Conservation (phyloP, 495 filamentous ascomycete species). For the Patellaria atrata region DNA sequence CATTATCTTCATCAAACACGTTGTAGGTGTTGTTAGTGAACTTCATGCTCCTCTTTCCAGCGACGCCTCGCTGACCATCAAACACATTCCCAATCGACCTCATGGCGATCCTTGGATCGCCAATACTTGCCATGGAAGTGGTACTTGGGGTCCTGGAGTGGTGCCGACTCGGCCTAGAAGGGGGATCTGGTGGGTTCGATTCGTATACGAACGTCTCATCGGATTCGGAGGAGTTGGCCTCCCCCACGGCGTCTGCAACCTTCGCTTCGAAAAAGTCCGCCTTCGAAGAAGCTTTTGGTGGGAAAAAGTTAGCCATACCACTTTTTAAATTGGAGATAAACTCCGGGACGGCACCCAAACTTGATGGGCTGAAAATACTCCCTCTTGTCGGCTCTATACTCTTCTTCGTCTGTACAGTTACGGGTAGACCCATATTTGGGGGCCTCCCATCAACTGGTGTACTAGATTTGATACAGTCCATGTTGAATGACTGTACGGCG, state of each 20-base stretch:
- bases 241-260: slow-evolving; percentile 85
- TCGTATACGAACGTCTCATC: slow-evolving; percentile 99
- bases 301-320: too few relatives aligned
- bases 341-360: slow-evolving; percentile 9
- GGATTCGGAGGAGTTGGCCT: slow-evolving; percentile 86
- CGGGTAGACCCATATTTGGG: slow-evolving; percentile 11
- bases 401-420: too few relatives aligned
- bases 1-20: slow-evolving; percentile 43
- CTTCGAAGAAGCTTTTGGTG: slow-evolving; percentile 83
- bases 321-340: slow-evolving; percentile 18
- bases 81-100: slow-evolving; percentile 48
- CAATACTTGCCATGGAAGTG: slow-evolving; percentile 74
- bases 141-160: slow-evolving; percentile 93
- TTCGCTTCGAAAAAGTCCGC: slow-evolving; percentile 96
- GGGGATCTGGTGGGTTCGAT: slow-evolving; percentile 82
- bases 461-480: too few relatives aligned
- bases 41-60: slow-evolving; percentile 94
- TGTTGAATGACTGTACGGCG: slow-evolving; percentile 26
- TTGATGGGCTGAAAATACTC: too few relatives aligned
- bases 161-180: slow-evolving; percentile 58
- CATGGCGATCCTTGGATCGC: slow-evolving; percentile 52
- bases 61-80: slow-evolving; percentile 48
- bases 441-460: slow-evolving; percentile 2
- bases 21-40: slow-evolving; percentile 76
- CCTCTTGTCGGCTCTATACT: too few relatives aligned